These are phyloP conservation scores for Chaetothyriales sp. DNA, from an alignment of 2,329 filamentous ascomycete genomes.

Conservation along the genomic window DNA sequence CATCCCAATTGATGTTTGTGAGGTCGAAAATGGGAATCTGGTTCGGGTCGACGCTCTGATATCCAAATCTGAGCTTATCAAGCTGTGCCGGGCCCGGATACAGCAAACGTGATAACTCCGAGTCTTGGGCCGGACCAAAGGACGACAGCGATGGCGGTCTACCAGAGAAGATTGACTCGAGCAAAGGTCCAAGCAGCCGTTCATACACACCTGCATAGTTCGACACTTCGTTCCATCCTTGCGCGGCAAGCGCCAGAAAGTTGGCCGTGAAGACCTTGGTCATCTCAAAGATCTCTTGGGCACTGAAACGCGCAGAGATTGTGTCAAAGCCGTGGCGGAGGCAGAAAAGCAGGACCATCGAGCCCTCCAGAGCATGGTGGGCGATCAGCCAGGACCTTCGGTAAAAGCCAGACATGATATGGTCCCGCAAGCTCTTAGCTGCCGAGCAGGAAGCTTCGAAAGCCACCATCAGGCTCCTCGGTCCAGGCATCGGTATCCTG, in stretches of 20 bases:
- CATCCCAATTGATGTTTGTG: conserved; percentile 17
- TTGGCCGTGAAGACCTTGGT: conserved; percentile 23
- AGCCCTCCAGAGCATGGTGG: conserved; percentile 19
- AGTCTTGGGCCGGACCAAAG: conserved; percentile 19
- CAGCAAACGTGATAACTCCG: conserved; percentile 17
- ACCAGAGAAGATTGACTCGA: conserved; percentile 22
- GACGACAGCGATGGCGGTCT: conserved; percentile 15
- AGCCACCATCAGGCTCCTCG: conserved; percentile 18
- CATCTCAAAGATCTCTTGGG: conserved; percentile 23
- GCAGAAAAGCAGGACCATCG: conserved; percentile 22
- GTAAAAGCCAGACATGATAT: conserved; percentile 19
- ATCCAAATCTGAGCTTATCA: conserved; percentile 18
- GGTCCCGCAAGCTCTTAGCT: conserved; percentile 17
- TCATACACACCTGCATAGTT: conserved; percentile 21
- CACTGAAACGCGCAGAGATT: conserved; percentile 19
- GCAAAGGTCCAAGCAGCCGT: conserved; percentile 20
- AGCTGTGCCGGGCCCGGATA: conserved; percentile 19
- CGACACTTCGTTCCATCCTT: conserved; percentile 23
- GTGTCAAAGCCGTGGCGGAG: conserved; percentile 22
- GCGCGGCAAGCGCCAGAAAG: conserved; percentile 21
- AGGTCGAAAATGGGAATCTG: conserved; percentile 23
- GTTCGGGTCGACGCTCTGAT: conserved; percentile 24
- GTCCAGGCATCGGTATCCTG: conserved; percentile 15
- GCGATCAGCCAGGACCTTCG: conserved; percentile 19
- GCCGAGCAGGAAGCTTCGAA: conserved; percentile 19